Evolutionary conservation across 352 stramenopile genomes (phyloP).

Genomic region (Globisporangium polare): DNA sequence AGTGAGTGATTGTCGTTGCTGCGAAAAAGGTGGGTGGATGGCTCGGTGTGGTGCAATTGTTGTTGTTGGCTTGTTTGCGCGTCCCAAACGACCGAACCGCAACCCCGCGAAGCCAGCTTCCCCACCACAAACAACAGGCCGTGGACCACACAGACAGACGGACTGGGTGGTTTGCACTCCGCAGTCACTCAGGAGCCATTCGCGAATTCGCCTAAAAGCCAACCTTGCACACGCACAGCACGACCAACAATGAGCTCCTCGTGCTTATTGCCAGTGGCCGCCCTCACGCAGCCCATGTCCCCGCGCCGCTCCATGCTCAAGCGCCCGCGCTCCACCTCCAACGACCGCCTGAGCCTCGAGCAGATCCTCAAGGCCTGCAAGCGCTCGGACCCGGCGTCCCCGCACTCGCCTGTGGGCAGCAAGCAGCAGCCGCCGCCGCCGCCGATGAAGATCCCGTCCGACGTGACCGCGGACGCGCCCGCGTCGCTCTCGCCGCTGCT

Average conservation of each 20-base stretch:
- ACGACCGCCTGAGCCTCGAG: conserved; percentile 45
- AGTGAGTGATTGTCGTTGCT: conserved; percentile 1
- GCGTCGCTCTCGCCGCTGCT: conserved; percentile 32
- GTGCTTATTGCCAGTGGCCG: conserved; percentile 40
- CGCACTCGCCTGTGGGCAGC: conserved; percentile 30
- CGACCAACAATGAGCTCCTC: conserved; percentile 56
- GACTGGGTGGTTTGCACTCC: background rate
- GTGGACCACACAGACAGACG: background rate
- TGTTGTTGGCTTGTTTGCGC: conserved; percentile 10
- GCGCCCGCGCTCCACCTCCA: conserved; percentile 41
- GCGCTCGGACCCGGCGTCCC: conserved; percentile 40
- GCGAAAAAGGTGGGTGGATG: background rate
- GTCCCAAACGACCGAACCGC: background rate
- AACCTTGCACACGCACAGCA: background rate
- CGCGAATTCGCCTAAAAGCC: background rate
- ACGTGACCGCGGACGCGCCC: conserved; percentile 4
- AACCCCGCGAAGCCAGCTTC: conserved; percentile 4
- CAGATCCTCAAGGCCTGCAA: conserved; percentile 64
- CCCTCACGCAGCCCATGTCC: conserved; percentile 17
- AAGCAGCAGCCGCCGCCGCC: conserved; percentile 12
- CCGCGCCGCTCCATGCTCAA: conserved; percentile 37
- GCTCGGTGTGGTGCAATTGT: background rate
- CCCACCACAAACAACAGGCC: background rate
- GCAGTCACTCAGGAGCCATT: conserved; percentile 1
- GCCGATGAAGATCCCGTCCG: conserved; percentile 7